A percentile compares a stretch with the other conserved stretches of the same genome.
These are phyloP conservation scores for Triangularia verruculosa DNA, from an alignment of 2,329 filamentous ascomycete genomes.

Conservation along the genomic window DNA sequence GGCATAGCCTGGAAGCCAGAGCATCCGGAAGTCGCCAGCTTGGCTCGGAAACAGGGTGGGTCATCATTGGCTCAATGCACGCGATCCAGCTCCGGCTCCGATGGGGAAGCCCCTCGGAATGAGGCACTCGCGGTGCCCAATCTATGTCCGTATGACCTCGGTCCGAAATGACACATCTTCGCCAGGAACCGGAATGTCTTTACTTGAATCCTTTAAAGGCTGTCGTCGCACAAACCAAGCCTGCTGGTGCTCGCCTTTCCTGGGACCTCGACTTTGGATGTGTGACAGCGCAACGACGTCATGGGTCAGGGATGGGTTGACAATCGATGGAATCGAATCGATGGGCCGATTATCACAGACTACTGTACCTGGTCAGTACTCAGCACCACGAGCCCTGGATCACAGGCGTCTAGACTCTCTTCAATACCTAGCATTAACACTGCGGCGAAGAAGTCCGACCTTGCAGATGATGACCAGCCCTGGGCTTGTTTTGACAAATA, in stretches of 20 bases:
- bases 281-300: background rate
- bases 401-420: too few relatives aligned
- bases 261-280: background rate
- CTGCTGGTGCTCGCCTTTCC: background rate
- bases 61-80: background rate
- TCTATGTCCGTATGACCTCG: background rate
- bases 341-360: too few relatives aligned
- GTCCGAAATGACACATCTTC: constrained; percentile 2
- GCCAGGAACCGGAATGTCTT: background rate
- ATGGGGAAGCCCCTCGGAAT: too few relatives aligned
- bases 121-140: background rate
- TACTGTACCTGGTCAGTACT: too few relatives aligned
- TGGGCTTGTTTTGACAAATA: background rate
- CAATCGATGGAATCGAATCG: background rate
- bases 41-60: background rate
- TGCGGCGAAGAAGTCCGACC: too few relatives aligned
- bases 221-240: too few relatives aligned
- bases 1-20: background rate
- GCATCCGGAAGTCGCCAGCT: background rate
- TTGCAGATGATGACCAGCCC: background rate
- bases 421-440: too few relatives aligned
- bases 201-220: background rate
- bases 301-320: background rate
- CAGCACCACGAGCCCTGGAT: too few relatives aligned
- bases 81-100: background rate